Conservation (phyloP, 1,139 yeast species). For the Taphrina deformans region DNA sequence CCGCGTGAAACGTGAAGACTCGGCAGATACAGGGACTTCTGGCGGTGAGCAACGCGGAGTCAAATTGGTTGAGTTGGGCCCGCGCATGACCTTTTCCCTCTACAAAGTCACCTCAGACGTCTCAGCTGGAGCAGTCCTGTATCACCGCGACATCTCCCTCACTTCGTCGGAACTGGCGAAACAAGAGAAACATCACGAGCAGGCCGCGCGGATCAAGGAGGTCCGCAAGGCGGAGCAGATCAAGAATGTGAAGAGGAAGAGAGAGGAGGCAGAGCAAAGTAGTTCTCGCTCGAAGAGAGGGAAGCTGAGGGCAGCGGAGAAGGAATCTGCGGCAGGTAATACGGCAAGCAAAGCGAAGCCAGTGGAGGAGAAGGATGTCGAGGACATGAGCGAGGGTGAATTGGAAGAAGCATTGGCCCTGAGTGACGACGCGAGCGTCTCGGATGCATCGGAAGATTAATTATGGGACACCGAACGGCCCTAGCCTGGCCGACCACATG, state of each 20-base stretch:
- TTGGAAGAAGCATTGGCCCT: slow-evolving; percentile 26
- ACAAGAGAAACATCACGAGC: slow-evolving; percentile 36
- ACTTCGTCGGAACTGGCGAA: slow-evolving; percentile 32
- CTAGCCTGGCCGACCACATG: no score
- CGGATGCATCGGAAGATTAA: background rate
- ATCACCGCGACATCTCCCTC: slow-evolving; percentile 55
- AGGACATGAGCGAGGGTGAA: slow-evolving; percentile 26
- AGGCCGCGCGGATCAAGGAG: slow-evolving; percentile 32
- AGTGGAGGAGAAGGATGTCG: slow-evolving; percentile 28
- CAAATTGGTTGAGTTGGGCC: slow-evolving; percentile 90
- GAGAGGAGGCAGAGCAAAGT: slow-evolving; percentile 23
- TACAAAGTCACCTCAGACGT: slow-evolving; percentile 91
- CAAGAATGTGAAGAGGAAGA: slow-evolving; percentile 33
- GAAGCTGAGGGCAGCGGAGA: slow-evolving; percentile 18
- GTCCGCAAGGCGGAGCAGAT: slow-evolving; percentile 33
- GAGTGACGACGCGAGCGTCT: background rate
- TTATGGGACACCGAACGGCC: no score
- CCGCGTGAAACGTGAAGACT: slow-evolving; percentile 15
- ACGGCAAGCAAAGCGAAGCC: background rate
- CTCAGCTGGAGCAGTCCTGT: slow-evolving; percentile 79
- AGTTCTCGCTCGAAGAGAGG: slow-evolving; percentile 30
- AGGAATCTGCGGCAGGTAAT: background rate
- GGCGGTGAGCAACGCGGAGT: slow-evolving; percentile 75
- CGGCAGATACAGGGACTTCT: slow-evolving; percentile 28
- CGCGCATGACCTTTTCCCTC: slow-evolving; percentile 73